A percentile compares a stretch with the other conserved stretches of the same genome.
Evolutionary conservation across 164 flowering plant species (phyloP).

Genomic region (Piper betle): DNA sequence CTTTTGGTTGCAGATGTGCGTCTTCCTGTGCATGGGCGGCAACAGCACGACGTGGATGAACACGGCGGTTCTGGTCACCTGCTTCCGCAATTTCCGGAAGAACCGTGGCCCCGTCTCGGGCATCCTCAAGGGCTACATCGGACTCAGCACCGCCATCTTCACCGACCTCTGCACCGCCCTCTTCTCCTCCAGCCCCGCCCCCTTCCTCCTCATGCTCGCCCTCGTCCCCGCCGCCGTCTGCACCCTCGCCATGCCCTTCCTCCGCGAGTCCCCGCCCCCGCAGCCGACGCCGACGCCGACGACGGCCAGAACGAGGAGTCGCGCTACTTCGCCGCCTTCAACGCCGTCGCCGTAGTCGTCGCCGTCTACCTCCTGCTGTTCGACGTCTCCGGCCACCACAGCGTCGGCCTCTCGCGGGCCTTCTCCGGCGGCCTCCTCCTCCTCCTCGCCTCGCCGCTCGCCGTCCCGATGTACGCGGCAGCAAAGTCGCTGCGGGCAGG

Average conservation of each 20-base stretch:
- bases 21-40: slow-evolving; percentile 76
- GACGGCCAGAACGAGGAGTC: slow-evolving; percentile 8
- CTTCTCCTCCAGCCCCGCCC: too few relatives aligned
- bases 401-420: slow-evolving; percentile 11
- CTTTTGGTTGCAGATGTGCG: slow-evolving; percentile 41
- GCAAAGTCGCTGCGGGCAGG: background rate
- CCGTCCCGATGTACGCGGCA: slow-evolving; percentile 31
- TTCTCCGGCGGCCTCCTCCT: slow-evolving; percentile 22
- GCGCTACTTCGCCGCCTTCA: slow-evolving; percentile 23
- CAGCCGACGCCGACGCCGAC: slow-evolving; percentile 5
- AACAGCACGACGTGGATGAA: slow-evolving; percentile 92
- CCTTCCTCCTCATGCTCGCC: slow-evolving; percentile 3
- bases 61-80: slow-evolving; percentile 23
- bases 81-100: slow-evolving; percentile 64
- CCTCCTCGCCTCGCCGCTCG: slow-evolving; percentile 25
- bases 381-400: slow-evolving; percentile 28
- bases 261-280: slow-evolving; percentile 51
- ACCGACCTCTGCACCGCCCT: too few relatives aligned
- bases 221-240: slow-evolving; percentile 52
- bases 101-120: slow-evolving; percentile 85
- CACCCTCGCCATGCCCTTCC: slow-evolving; percentile 39
- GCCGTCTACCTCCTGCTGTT: slow-evolving; percentile 25
- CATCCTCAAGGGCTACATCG: slow-evolving; percentile 70
- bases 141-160: slow-evolving; percentile 54
- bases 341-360: slow-evolving; percentile 20